Percentiles rank a stretch among this genome's conserved stretches.
phyloP scores from a whole-genome alignment of 2,329 filamentous ascomycete genomes.

The Hypoxylon sp. region DNA sequence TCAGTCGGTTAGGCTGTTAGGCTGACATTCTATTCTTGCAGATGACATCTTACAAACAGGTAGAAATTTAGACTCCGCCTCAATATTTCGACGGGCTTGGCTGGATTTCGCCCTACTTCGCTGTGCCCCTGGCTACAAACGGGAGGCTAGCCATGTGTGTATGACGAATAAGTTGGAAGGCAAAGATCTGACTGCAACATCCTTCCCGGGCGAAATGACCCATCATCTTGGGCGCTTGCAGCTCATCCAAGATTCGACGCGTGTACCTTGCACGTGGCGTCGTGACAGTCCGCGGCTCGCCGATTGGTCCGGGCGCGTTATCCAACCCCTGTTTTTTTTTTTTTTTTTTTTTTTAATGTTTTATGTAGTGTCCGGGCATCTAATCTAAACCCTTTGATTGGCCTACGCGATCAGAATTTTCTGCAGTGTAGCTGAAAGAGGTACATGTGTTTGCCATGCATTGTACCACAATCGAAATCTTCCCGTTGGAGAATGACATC shows the following conservation, averaged over 20 bases:
- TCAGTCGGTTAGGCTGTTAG: background rate
- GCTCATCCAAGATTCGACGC: constrained; percentile 5
- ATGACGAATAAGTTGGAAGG: background rate
- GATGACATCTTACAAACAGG: constrained; percentile 1
- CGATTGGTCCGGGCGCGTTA: background rate
- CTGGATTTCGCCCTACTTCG: background rate
- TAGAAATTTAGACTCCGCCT: background rate
- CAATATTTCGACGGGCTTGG: background rate
- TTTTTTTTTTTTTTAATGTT: background rate
- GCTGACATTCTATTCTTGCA: background rate
- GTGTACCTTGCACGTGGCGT: background rate
- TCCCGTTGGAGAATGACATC: too few species aligned
- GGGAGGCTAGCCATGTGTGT: background rate
- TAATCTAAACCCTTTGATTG: background rate
- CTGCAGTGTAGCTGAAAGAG: background rate
- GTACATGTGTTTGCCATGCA: too few species aligned
- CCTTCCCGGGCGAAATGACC: constrained; percentile 4
- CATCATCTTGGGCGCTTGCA: constrained; percentile 6
- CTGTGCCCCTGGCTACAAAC: constrained; percentile 7
- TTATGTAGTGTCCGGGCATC: background rate
- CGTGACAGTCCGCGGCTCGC: background rate
- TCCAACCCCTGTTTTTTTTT: background rate
- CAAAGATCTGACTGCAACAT: constrained; percentile 1
- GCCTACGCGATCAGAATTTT: background rate
- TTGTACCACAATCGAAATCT: too few species aligned